A percentile compares a stretch with the other conserved stretches of the same genome.
phyloP scores from a whole-genome alignment of 2,329 filamentous ascomycete species.

The Beauveria australis region DNA sequence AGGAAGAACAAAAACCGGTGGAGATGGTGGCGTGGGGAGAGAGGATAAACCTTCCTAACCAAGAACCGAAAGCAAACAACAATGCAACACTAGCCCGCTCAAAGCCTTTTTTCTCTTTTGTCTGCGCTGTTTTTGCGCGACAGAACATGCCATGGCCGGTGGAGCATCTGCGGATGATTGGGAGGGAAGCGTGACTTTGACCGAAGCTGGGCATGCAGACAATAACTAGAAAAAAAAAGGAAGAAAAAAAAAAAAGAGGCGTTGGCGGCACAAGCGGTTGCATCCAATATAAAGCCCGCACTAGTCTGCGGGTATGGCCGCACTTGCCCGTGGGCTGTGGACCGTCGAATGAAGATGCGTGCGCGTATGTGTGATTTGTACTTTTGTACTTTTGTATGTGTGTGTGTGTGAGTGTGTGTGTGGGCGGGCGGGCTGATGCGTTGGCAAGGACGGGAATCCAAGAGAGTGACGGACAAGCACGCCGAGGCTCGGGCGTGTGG shows the following conservation, averaged over 20 bases:
- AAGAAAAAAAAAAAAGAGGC: neutral
- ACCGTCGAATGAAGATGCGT: neutral
- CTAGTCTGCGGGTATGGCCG: slow-evolving; percentile 7
- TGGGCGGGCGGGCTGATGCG: neutral
- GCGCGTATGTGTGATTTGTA: no score
- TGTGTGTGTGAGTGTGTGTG: neutral
- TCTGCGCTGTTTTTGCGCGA: neutral
- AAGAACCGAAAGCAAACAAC: neutral
- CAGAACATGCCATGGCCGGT: neutral
- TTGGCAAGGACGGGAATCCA: neutral
- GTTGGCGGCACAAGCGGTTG: slow-evolving; percentile 7
- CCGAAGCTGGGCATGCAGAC: neutral
- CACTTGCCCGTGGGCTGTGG: neutral
- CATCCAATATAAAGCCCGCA: slow-evolving; percentile 5
- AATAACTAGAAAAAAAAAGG: no score
- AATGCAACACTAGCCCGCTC: neutral
- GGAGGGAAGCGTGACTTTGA: slow-evolving; percentile 5
- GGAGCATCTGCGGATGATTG: neutral
- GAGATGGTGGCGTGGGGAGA: neutral
- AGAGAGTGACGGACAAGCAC: neutral
- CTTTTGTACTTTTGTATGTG: no score
- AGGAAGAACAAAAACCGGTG: neutral
- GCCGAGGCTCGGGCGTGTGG: neutral
- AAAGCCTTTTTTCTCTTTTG: neutral
- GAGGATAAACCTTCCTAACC: slow-evolving; percentile 3